These are phyloP conservation scores for Metarhizium robertsii DNA, from an alignment of 2,329 filamentous ascomycete genomes.

Conservation along the genomic window DNA sequence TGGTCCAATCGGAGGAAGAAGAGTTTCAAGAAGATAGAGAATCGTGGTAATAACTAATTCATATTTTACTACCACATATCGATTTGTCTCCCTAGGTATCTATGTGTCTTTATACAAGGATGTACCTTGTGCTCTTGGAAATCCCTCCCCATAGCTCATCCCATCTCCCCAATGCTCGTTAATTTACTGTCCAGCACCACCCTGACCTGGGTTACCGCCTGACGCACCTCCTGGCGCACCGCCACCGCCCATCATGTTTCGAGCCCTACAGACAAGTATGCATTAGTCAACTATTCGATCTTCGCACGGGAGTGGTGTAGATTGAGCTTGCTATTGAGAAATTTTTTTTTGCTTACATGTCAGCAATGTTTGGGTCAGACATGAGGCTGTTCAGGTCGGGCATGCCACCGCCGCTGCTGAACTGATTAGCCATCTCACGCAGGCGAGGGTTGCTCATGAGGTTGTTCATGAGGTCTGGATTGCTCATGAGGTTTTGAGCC, in stretches of 20 bases:
- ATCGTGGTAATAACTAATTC: not conserved
- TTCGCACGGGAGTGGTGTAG: not conserved
- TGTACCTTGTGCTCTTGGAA: not conserved
- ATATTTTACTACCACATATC: not conserved
- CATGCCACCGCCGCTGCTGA: conserved; percentile 73
- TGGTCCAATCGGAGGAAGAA: not conserved
- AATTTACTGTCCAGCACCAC: conserved; percentile 2
- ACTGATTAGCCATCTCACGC: conserved; percentile 76
- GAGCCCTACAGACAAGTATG: conserved; percentile 23
- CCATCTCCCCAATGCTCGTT: not conserved
- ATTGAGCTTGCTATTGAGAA: not conserved
- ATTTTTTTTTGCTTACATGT: conserved; percentile 62
- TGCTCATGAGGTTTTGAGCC: conserved; percentile 96
- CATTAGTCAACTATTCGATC: not conserved
- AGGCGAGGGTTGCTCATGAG: conserved; percentile 91
- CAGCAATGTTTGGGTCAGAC: conserved; percentile 84
- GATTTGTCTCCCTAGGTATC: not conserved
- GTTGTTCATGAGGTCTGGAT: conserved; percentile 84
- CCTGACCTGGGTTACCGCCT: conserved; percentile 13
- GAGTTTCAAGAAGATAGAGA: not conserved
- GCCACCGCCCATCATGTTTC: conserved; percentile 35
- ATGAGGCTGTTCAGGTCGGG: conserved; percentile 79
- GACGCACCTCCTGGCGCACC: conserved; percentile 16
- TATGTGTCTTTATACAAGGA: not conserved
- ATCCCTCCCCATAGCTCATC: not conserved